Evolutionary conservation across 2,329 filamentous ascomycete species (phyloP), one percentile per base, ranked within the genome.

Genomic region (Cyanodermella asteris): DNA sequence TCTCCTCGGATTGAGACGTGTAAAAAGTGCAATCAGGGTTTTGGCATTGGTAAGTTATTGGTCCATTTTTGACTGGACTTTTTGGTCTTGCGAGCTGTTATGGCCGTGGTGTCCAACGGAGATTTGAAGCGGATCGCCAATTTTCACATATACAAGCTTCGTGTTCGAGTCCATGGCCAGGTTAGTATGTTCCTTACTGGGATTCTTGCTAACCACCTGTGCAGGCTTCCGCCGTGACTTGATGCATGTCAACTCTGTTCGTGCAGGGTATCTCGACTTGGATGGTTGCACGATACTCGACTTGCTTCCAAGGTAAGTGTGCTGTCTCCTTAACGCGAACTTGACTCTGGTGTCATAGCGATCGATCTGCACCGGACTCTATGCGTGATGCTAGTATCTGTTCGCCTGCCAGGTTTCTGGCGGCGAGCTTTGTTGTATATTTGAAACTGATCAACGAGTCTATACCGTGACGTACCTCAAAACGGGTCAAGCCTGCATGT

Each of bases 221-320:
- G 16, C 29, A 56, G 52, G 46, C 3, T 81, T 70, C 43, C 61
- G 72, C 18, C 60, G 60, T 36, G 71, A 78, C 40, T 48, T 80
- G 28, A 64, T 87, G 32, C 78, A 87, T 46, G 55, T 62, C 26
- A 63, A 71, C 48, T 77, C 74, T 4, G 59, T 63, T n/a, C 58
- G 75, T 29, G 76, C 75, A 8, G 78, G 78, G 4, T 82, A 82
- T 43, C 47, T 90, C 29, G 76, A 87, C 43, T 49, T 78, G 7
- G 62, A 72, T 14, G 75, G 74, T 10, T 82, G 75, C 47, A 71
- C 66, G 5, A 61, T 77, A 6, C 58, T 67, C 22, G 78, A 87
- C 41, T 64, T 87, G 56, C 61, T 87, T 7, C 72, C 74, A 28
- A 69, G 63, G 63, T 65, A 48, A 18, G 42, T 41, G 16, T 22